Percentiles rank a stretch among this genome's conserved stretches.
Evolutionary conservation across 73 alveolate species (phyloP).

Genomic region (Stentor roeselii): DNA sequence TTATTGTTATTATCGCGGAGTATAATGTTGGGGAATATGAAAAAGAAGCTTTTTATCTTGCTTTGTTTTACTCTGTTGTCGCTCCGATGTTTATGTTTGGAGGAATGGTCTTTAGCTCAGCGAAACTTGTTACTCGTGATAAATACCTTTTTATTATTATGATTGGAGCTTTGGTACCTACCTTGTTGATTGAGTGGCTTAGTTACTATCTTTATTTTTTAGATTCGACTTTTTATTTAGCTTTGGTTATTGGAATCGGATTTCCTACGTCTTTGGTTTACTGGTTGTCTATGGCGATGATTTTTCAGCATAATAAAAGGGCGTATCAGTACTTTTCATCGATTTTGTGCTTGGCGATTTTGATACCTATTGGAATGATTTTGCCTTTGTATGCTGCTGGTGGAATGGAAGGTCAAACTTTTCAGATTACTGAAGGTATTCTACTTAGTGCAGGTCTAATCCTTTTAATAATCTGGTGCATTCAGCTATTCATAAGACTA

Average conservation of each 20-base stretch:
- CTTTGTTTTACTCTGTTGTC: neutral
- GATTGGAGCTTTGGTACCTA: neutral
- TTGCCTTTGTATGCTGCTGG: constrained; percentile 10
- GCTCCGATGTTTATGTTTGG: neutral
- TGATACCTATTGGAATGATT: neutral
- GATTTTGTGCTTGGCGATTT: neutral
- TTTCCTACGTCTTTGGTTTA: neutral
- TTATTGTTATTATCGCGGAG: neutral
- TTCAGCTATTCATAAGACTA: neutral
- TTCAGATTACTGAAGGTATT: neutral
- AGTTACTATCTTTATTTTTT: neutral
- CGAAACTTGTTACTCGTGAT: neutral
- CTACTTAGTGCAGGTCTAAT: neutral
- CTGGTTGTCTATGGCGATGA: constrained; percentile 4
- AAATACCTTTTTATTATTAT: neutral
- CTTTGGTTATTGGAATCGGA: neutral
- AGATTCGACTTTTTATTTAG: neutral
- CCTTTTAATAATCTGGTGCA: neutral
- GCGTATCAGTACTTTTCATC: neutral
- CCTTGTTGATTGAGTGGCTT: neutral
- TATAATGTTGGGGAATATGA: neutral
- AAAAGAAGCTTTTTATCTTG: neutral
- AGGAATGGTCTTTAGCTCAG: neutral
- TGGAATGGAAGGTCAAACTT: neutral
- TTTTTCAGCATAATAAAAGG: neutral